Evolutionary conservation across 768 basidiomycete species (phyloP).

Genomic region (Lactifluus hygrophoroides): DNA sequence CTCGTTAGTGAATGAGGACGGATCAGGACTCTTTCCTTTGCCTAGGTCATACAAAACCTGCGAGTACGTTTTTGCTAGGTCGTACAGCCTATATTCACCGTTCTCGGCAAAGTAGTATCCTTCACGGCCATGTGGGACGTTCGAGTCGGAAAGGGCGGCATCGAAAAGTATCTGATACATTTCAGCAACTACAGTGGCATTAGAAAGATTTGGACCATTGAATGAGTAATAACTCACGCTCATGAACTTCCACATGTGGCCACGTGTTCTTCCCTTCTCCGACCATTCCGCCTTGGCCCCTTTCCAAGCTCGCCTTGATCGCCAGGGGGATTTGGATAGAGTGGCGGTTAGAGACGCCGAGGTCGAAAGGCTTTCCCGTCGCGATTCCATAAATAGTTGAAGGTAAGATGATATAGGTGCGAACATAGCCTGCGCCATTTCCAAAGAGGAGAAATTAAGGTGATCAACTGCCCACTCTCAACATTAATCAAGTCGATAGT

Average conservation of each 20-base stretch:
- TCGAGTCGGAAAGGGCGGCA: constrained; percentile 23
- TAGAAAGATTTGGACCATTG: background rate
- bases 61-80: constrained; percentile 32
- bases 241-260: constrained; percentile 49
- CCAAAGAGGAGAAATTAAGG: background rate
- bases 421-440: constrained; percentile 34
- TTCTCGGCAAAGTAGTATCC: constrained; percentile 31
- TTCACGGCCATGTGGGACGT: constrained; percentile 28
- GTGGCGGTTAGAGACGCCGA: constrained; percentile 43
- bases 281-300: constrained; percentile 45
- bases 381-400: constrained; percentile 55
- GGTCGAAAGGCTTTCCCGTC: constrained; percentile 37
- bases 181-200: constrained; percentile 32
- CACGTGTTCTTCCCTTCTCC: constrained; percentile 52
- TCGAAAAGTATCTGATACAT: constrained; percentile 37
- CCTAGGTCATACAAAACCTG: constrained; percentile 30
- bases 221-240: constrained; percentile 30
- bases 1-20: constrained; percentile 37
- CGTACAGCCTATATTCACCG: constrained; percentile 28
- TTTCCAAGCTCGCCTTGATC: constrained; percentile 36
- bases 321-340: constrained; percentile 46
- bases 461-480: background rate
- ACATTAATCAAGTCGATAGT: background rate
- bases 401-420: constrained; percentile 45
- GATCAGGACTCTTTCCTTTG: constrained; percentile 28